A percentile compares a stretch with the other conserved stretches of the same genome.
phyloP scores from a whole-genome alignment of 192 early-diverging fungal species.

The Paraglomus brasilianum region DNA sequence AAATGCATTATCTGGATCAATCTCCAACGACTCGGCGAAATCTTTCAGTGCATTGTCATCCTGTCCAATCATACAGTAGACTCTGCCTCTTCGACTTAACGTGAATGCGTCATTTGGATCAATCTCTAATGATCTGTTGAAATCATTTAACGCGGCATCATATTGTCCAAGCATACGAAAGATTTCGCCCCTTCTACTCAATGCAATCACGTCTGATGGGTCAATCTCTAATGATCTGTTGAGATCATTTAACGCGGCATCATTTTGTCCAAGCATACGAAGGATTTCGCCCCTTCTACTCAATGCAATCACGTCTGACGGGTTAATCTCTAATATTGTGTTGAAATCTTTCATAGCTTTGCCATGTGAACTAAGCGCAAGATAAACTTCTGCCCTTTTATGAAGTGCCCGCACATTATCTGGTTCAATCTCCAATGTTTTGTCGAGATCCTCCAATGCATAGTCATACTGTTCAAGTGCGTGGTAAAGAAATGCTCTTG shows the following conservation, averaged over 20 bases:
- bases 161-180: background rate
- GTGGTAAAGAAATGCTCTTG: background rate
- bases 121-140: background rate
- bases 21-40: slow-evolving; percentile 2
- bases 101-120: background rate
- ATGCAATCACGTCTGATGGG: background rate
- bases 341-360: slow-evolving; percentile 3
- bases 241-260: slow-evolving; percentile 7
- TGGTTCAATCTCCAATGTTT: background rate
- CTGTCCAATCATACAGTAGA: background rate
- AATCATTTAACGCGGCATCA: slow-evolving; percentile 5
- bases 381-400: slow-evolving; percentile 8
- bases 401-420: background rate
- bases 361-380: background rate
- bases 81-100: background rate
- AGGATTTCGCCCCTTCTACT: slow-evolving; percentile 20
- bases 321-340: slow-evolving; percentile 2
- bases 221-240: slow-evolving; percentile 10
- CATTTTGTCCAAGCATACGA: slow-evolving; percentile 4
- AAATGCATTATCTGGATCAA: background rate
- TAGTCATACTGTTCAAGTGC: background rate
- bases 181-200: background rate
- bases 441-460: background rate
- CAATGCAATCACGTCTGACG: slow-evolving; percentile 4
- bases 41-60: background rate